Percentiles rank a stretch among this genome's conserved stretches.
phyloP scores from a whole-genome alignment of 768 basidiomycete species.

The Boletus eberwhitei region DNA sequence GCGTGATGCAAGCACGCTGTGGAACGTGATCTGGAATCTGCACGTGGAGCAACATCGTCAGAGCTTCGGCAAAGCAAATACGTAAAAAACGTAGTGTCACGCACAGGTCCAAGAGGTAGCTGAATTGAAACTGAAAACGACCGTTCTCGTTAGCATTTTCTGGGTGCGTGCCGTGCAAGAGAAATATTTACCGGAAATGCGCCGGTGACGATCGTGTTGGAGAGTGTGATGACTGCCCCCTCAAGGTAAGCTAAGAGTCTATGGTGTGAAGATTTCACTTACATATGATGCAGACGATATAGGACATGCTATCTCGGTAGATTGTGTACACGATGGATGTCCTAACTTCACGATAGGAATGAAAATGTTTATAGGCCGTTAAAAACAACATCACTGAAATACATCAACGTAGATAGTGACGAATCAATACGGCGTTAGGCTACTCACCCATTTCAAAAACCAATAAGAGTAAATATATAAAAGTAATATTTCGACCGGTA shows the following conservation, averaged over 20 bases:
- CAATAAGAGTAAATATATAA: constrained; percentile 9
- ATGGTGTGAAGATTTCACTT: not conserved
- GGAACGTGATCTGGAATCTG: constrained; percentile 4
- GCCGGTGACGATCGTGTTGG: constrained; percentile 6
- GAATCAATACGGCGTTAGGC: no score
- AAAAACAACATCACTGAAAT: constrained; percentile 8
- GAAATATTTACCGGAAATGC: constrained; percentile 7
- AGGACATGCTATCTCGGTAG: constrained; percentile 19
- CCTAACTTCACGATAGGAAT: not conserved
- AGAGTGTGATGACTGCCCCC: constrained; percentile 10
- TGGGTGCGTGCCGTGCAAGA: not conserved
- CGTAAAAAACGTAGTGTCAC: not conserved
- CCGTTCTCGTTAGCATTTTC: not conserved
- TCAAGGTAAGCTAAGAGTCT: not conserved
- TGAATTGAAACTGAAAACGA: constrained; percentile 2
- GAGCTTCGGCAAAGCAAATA: not conserved
- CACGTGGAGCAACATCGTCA: not conserved
- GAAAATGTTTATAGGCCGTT: constrained; percentile 2
- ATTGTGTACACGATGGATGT: not conserved
- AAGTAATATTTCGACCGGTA: not conserved
- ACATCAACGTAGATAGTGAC: not conserved
- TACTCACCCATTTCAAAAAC: constrained; percentile 9
- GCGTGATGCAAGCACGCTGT: constrained; percentile 10
- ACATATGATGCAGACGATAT: constrained; percentile 18
- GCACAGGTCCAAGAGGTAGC: constrained; percentile 2